A percentile compares a stretch with the other conserved stretches of the same genome.
These are phyloP conservation scores for Fusarium chuoi DNA, from an alignment of 2,329 filamentous ascomycete genomes.

Conservation along the genomic window DNA sequence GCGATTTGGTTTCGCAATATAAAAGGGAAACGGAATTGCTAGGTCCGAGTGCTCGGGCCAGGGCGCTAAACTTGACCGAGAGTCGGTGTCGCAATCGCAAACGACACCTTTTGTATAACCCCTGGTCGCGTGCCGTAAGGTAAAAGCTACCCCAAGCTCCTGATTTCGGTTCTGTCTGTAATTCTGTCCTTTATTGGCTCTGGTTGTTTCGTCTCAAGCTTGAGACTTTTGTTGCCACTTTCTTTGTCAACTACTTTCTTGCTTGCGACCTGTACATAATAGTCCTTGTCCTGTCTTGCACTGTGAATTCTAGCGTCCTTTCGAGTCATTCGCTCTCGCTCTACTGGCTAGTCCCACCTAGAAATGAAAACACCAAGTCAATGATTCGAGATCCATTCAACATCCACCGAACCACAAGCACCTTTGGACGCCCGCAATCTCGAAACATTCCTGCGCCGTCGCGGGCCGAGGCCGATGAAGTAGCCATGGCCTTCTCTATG, in stretches of 20 bases:
- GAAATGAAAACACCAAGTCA: constrained; percentile 46
- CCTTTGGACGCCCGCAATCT: constrained; percentile 61
- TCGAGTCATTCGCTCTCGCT: constrained; percentile 1
- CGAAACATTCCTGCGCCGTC: constrained; percentile 58
- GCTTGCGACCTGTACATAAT: constrained; percentile 26
- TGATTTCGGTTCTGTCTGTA: constrained; percentile 4
- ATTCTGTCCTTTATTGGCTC: background rate
- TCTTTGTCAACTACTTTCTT: background rate
- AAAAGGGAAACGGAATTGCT: background rate
- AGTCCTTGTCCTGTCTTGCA: background rate
- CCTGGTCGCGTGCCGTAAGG: constrained; percentile 27
- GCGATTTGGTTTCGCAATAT: background rate
- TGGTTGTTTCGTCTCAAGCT: background rate
- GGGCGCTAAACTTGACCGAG: constrained; percentile 7
- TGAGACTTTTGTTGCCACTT: constrained; percentile 4
- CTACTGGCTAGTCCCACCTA: constrained; percentile 19
- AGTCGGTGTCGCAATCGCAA: constrained; percentile 26
- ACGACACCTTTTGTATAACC: constrained; percentile 17
- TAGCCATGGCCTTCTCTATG: constrained; percentile 73
- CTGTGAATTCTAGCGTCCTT: background rate
- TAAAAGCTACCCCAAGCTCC: constrained; percentile 29
- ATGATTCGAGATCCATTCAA: constrained; percentile 60
- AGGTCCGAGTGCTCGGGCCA: constrained; percentile 19
- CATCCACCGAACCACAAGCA: constrained; percentile 53
- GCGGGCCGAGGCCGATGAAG: constrained; percentile 60